These are phyloP conservation scores for Coprinopsis marcescibilis DNA, from an alignment of 768 basidiomycete species.

Conservation along the genomic window DNA sequence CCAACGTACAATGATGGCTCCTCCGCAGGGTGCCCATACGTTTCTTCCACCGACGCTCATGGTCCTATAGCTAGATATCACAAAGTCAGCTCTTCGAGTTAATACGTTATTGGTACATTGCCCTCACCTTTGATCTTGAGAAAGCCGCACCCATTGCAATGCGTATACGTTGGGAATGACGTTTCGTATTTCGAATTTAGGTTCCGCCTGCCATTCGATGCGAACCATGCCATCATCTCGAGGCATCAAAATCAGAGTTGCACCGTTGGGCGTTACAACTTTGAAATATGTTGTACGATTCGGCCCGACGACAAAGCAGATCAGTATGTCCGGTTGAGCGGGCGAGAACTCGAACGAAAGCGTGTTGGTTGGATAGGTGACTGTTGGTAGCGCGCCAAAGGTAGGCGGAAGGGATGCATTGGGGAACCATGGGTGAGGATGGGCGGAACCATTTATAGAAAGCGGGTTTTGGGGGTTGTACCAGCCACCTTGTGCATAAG, in stretches of 20 bases:
- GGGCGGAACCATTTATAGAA: constrained; percentile 21
- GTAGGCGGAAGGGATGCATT: constrained; percentile 17
- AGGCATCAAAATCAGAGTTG: constrained; percentile 33
- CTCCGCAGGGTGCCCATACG: constrained; percentile 5
- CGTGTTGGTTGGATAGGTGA: not conserved
- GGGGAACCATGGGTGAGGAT: constrained; percentile 13
- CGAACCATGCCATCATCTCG: constrained; percentile 31
- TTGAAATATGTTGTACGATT: constrained; percentile 36
- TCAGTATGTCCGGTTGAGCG: constrained; percentile 34
- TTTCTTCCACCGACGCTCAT: constrained; percentile 1
- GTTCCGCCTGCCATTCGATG: constrained; percentile 32
- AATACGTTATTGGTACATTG: not conserved
- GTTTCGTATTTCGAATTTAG: constrained; percentile 31
- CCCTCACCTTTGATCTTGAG: constrained; percentile 13
- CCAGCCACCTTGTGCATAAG: constrained; percentile 28
- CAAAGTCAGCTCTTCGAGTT: not conserved
- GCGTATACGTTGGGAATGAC: constrained; percentile 27
- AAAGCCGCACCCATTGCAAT: constrained; percentile 32
- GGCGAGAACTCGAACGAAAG: constrained; percentile 23
- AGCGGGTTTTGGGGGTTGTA: constrained; percentile 24
- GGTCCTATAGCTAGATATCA: constrained; percentile 1
- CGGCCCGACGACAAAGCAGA: constrained; percentile 40
- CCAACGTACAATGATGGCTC: constrained; percentile 1
- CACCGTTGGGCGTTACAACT: constrained; percentile 26
- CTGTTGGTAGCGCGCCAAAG: constrained; percentile 22